Evolutionary conservation across 139 green algal species (phyloP).

Genomic region (Zygnema cylindricum): DNA sequence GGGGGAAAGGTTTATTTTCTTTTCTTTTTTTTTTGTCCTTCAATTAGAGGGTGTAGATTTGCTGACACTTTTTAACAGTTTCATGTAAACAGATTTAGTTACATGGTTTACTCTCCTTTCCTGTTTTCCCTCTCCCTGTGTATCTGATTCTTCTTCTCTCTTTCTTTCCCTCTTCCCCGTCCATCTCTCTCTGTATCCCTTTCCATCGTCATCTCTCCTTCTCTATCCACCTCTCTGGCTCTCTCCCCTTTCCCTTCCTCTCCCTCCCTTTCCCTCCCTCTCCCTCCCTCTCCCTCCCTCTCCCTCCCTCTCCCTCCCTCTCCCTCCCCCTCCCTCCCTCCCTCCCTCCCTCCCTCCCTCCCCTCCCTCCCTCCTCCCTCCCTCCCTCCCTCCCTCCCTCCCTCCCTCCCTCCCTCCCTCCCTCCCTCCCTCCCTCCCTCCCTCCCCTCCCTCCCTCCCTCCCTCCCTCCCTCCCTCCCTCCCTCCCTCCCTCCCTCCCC

Average conservation of each 20-base stretch:
- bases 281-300: neutral
- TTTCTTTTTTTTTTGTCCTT: too few species aligned
- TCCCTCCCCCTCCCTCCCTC: neutral
- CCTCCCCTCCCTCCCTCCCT: too few species aligned
- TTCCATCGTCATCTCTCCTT: neutral
- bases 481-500: too few species aligned
- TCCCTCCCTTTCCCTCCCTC: neutral
- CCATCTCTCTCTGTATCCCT: neutral
- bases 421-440: too few species aligned
- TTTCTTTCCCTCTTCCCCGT: neutral
- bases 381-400: constrained; percentile 53
- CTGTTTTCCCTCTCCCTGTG: too few species aligned
- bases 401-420: constrained; percentile 42
- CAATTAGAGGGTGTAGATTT: too few species aligned
- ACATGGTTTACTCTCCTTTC: too few species aligned
- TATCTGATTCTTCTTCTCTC: too few species aligned
- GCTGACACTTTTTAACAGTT: too few species aligned
- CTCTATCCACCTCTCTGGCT: neutral
- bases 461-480: too few species aligned
- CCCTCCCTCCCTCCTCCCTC: constrained; percentile 44
- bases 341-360: constrained; percentile 54
- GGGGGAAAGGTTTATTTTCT: too few species aligned
- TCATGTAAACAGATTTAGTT: too few species aligned
- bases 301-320: neutral
- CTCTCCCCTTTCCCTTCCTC: neutral